A percentile compares a stretch with the other conserved stretches of the same genome.
Conservation (phyloP, 352 stramenopile species). For the Thraustochytrium striatum region DNA sequence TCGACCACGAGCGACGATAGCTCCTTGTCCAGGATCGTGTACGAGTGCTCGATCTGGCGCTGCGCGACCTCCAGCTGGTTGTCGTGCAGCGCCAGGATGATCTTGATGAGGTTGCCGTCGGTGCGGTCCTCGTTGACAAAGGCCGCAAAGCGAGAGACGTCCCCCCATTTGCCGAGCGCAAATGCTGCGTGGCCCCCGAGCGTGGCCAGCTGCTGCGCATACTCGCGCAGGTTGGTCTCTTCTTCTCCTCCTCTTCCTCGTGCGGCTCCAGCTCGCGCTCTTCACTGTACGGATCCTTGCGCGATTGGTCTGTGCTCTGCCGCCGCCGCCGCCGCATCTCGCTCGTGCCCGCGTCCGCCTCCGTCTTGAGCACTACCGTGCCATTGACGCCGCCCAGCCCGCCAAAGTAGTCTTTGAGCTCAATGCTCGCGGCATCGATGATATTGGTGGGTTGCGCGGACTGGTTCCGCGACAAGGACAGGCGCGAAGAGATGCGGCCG, state of each 20-base stretch:
- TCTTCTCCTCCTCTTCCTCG: background rate
- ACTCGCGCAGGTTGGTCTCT: conserved; percentile 10
- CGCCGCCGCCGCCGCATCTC: background rate
- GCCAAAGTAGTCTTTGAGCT: conserved; percentile 35
- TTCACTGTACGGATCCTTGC: background rate
- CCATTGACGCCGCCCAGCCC: conserved; percentile 21
- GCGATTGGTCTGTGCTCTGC: background rate
- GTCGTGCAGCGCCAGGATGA: conserved; percentile 89
- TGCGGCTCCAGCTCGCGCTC: background rate
- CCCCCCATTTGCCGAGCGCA: conserved; percentile 74
- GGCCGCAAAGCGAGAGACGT: conserved; percentile 62
- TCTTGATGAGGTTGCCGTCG: conserved; percentile 72
- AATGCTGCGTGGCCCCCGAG: conserved; percentile 66
- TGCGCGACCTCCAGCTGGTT: conserved; percentile 82
- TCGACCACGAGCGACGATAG: conserved; percentile 92
- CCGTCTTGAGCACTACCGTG: background rate
- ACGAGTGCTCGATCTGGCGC: conserved; percentile 80
- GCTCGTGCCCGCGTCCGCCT: background rate
- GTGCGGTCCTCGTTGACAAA: conserved; percentile 39
- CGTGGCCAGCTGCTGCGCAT: conserved; percentile 24
- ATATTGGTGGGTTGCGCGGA: background rate
- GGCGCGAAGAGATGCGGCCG: too few species aligned
- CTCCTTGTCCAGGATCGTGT: conserved; percentile 84
- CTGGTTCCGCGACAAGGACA: too few species aligned
- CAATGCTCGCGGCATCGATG: background rate